A percentile compares a stretch with the other conserved stretches of the same genome.
Evolutionary conservation across 192 early-diverging fungal genomes (phyloP).

Genomic region (Mortierella antarctica): DNA sequence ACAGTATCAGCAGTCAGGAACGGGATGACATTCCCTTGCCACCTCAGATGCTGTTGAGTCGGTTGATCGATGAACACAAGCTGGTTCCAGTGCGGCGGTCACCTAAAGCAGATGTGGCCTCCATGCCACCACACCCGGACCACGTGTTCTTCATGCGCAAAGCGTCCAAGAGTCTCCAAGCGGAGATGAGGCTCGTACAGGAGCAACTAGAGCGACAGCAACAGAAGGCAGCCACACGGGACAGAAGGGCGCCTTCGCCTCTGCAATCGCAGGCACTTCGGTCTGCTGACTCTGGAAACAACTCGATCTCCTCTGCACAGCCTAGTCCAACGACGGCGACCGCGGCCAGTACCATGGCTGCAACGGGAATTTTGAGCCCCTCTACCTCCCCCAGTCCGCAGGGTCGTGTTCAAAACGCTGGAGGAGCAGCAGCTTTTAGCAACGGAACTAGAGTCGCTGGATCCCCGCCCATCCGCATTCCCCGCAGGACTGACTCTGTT

Average conservation of each 20-base stretch:
- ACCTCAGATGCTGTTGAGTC: constrained; percentile 19
- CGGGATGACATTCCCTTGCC: constrained; percentile 31
- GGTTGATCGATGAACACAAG: constrained; percentile 44
- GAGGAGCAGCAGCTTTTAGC: constrained; percentile 4
- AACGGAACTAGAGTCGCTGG: not conserved
- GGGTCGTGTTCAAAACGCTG: constrained; percentile 11
- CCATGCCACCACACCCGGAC: constrained; percentile 45
- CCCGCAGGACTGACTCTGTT: constrained; percentile 45
- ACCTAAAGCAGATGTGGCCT: constrained; percentile 50
- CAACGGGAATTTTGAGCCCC: constrained; percentile 4
- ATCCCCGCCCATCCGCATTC: constrained; percentile 32
- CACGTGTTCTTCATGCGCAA: constrained; percentile 45
- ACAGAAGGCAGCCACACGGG: not conserved
- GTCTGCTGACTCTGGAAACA: constrained; percentile 9
- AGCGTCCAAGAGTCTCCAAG: constrained; percentile 45
- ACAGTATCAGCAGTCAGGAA: not conserved
- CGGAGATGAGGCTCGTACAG: constrained; percentile 44
- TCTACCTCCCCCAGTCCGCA: constrained; percentile 18
- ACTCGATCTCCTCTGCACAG: constrained; percentile 10
- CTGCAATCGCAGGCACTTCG: constrained; percentile 8
- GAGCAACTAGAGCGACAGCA: constrained; percentile 24
- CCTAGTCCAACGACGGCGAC: constrained; percentile 11
- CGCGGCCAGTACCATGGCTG: no score
- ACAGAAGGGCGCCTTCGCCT: constrained; percentile 6
- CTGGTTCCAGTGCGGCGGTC: constrained; percentile 31